A percentile compares a stretch with the other conserved stretches of the same genome.
Evolutionary conservation across 768 basidiomycete genomes (phyloP).

Genomic region (Exsudoporus frostii): DNA sequence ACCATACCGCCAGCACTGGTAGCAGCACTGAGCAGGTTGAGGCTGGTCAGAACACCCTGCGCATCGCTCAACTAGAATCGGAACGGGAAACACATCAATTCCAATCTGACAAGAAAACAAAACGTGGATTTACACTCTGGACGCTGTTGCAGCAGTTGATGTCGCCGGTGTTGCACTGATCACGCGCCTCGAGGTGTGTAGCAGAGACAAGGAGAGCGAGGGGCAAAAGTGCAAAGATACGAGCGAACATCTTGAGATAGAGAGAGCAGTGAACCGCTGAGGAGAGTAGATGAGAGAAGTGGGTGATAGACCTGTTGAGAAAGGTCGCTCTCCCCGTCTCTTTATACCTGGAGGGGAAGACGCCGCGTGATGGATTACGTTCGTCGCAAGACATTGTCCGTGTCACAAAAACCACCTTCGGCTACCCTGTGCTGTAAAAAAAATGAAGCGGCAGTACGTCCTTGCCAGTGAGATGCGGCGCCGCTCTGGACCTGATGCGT

Average conservation of each 20-base stretch:
- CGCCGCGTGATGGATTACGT: conserved; percentile 4
- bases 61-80: background rate
- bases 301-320: background rate
- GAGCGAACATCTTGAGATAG: conserved; percentile 12
- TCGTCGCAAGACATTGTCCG: background rate
- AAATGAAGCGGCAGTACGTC: too few relatives aligned
- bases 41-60: accelerated
- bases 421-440: conserved; percentile 3
- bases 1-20: background rate
- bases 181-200: background rate
- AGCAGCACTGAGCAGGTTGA: background rate
- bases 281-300: background rate
- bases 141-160: conserved; percentile 11
- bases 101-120: too few relatives aligned
- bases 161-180: conserved; percentile 6
- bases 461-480: background rate
- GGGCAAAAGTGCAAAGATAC: conserved; percentile 16
- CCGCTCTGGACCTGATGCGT: background rate
- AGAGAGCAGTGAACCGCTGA: background rate
- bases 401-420: background rate
- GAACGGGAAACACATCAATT: background rate
- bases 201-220: conserved; percentile 16
- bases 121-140: background rate
- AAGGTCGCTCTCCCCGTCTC: background rate
- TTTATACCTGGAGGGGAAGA: conserved; percentile 15